phyloP scores from a whole-genome alignment of 306 rosid species.

The Rubus idaeus region DNA sequence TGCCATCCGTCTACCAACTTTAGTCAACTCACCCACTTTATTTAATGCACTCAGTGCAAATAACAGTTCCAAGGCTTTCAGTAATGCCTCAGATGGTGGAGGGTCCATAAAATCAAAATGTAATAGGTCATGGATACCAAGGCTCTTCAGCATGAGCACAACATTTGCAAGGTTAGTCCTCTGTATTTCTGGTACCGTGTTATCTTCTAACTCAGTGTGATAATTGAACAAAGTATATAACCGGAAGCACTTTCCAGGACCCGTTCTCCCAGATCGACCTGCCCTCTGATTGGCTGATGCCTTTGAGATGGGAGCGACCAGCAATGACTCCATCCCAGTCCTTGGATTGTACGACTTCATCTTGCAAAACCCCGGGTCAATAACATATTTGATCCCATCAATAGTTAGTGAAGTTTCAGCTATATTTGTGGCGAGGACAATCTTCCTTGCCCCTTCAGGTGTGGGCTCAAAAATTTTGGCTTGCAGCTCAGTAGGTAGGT shows the following conservation, averaged over 20 bases:
- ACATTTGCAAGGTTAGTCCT: slow-evolving; percentile 92
- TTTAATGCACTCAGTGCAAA: slow-evolving; percentile 85
- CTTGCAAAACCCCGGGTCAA: slow-evolving; percentile 91
- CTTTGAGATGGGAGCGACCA: slow-evolving; percentile 82
- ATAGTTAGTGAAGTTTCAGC: slow-evolving; percentile 97
- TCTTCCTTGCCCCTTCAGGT: slow-evolving; percentile 95
- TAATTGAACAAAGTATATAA: slow-evolving; percentile 77
- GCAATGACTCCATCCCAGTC: slow-evolving; percentile 95
- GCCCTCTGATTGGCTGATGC: slow-evolving; percentile 98
- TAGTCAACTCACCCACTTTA: slow-evolving; percentile 85
- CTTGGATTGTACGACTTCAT: slow-evolving; percentile 79
- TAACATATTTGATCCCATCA: slow-evolving; percentile 94
- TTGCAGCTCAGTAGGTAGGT: slow-evolving; percentile 91
- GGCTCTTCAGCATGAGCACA: slow-evolving; percentile 81
- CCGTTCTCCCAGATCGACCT: slow-evolving; percentile 95
- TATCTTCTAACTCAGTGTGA: slow-evolving; percentile 77
- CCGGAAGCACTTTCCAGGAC: slow-evolving; percentile 94
- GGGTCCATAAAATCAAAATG: slow-evolving; percentile 98
- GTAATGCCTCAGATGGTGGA: slow-evolving; percentile 90
- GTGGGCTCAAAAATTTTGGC: slow-evolving; percentile 95
- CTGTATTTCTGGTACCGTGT: slow-evolving; percentile 89
- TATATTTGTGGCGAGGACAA: slow-evolving; percentile 93
- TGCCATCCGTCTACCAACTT: slow-evolving; percentile 90
- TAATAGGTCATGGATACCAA: slow-evolving; percentile 78
- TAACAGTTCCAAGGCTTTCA: slow-evolving; percentile 87